phyloP scores from a whole-genome alignment of 352 stramenopile genomes.

The Achlya hypogyna region DNA sequence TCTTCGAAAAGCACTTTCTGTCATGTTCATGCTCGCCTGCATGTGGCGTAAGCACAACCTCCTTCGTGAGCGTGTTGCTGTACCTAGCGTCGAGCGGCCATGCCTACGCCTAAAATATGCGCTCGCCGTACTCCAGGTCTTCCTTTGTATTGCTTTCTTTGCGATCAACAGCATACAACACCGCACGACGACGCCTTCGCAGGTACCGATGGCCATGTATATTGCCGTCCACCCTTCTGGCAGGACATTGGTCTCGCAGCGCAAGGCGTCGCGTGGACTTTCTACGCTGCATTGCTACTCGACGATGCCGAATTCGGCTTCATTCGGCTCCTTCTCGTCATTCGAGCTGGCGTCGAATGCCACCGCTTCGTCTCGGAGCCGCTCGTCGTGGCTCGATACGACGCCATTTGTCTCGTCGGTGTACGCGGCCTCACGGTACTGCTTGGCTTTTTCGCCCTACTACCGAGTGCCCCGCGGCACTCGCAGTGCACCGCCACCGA shows the following conservation, averaged over 20 bases:
- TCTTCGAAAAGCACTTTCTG: not conserved
- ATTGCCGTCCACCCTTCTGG: not conserved
- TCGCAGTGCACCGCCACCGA: not conserved
- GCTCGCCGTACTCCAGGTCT: not conserved
- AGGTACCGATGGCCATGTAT: not conserved
- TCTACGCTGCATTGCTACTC: not conserved
- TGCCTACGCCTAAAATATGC: constrained; percentile 1
- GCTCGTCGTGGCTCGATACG: not conserved
- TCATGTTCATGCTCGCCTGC: constrained; percentile 14
- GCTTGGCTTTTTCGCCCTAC: not conserved
- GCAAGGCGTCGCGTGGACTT: not conserved
- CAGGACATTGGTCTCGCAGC: not conserved
- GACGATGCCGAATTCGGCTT: not conserved
- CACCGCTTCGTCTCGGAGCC: not conserved
- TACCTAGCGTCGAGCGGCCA: not conserved
- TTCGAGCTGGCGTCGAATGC: not conserved
- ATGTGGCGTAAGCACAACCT: not conserved
- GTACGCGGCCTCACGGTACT: not conserved
- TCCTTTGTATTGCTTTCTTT: not conserved
- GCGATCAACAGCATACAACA: not conserved
- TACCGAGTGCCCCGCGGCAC: not conserved
- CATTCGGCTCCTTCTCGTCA: not conserved
- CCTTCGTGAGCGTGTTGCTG: not conserved
- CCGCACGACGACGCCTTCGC: not conserved
- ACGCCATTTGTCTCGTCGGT: not conserved